Evolutionary conservation across 2,329 filamentous ascomycete species (phyloP), one percentile per base, ranked within the genome.

Genomic region (Diplodia mutila): DNA sequence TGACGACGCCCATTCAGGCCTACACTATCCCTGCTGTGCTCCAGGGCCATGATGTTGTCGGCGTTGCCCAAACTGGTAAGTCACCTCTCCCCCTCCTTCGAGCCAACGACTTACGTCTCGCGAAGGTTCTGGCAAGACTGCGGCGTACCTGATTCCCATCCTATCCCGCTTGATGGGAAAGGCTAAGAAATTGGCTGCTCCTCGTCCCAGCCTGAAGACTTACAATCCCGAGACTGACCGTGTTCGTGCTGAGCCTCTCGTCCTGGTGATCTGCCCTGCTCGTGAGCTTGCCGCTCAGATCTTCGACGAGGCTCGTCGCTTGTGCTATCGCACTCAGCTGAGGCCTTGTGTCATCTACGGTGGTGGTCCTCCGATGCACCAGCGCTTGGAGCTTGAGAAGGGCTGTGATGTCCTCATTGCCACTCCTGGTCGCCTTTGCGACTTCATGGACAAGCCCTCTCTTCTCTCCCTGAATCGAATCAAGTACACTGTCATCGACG

Each of bases 111-210:
- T 68, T 4, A 65, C 27, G 23, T 21, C 11, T n/a, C 1, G 21
- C 2, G n/a, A 23, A 97, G 94, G 95, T 23, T 98, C 94, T 29
- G 95, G 95, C 64, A 99, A 99, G 84, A 99, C 95, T 0, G 94
- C 91, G 0, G 94, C 95, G 0, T 99, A 95, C 75, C 81, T 99
- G 4, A 88, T 97, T 66, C 95, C 95, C 0, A 91, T 97, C 69
- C 75, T 98, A 63, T 97, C 93, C 69, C 91, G 91, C 77, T 82
- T 99, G 25, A 97, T 98, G 93, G 95, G 95, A 29, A 98, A 98
- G 81, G 93, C 91, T 6, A 95, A 93, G 81, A 94, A 93, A 80
- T 82, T 97, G 7, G 90, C 90, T 1, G 94, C 92, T 5, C 85
- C 88, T 53, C 91, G 94, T 4, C 93, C 94, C 0, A 89, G 90